Evolutionary conservation across 2,329 filamentous ascomycete species (phyloP).

Genomic region (Myrmaecium sp.): DNA sequence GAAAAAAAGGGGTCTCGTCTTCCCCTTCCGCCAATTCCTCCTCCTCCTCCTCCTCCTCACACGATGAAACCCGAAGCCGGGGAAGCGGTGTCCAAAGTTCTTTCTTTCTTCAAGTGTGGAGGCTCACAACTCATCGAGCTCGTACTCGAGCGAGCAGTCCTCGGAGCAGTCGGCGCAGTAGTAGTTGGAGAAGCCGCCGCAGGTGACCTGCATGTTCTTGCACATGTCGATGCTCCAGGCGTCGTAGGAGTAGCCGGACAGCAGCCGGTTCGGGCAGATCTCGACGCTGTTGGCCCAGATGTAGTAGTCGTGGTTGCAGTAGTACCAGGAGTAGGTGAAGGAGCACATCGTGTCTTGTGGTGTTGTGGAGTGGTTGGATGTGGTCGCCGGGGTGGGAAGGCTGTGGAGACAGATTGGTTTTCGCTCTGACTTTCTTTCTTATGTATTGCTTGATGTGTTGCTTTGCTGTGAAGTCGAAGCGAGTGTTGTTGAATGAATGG

Average conservation of each 20-base stretch:
- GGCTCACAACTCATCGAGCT: conserved; percentile 26
- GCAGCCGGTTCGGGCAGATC: conserved; percentile 26
- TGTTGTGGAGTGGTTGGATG: not conserved
- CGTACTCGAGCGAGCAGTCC: conserved; percentile 24
- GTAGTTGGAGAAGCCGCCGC: conserved; percentile 26
- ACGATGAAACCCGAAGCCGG: too few species aligned
- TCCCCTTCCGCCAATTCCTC: too few species aligned
- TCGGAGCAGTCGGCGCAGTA: conserved; percentile 28
- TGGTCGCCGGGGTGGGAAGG: too few species aligned
- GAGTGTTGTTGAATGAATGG: too few species aligned
- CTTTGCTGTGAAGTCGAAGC: too few species aligned
- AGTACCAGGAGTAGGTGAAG: conserved; percentile 31
- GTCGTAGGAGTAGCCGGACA: conserved; percentile 30
- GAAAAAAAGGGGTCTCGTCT: too few species aligned
- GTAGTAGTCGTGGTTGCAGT: conserved; percentile 32
- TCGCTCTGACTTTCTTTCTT: too few species aligned
- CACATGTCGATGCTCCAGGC: conserved; percentile 32
- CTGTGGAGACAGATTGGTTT: too few species aligned
- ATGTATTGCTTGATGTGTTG: too few species aligned
- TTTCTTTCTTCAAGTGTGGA: conserved; percentile 2
- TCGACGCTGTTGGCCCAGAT: conserved; percentile 30
- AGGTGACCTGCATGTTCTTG: conserved; percentile 23
- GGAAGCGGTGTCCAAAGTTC: not conserved
- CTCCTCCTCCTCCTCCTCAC: too few species aligned
- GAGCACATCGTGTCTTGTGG: conserved; percentile 22